Conservation (phyloP, 1,139 yeast species). For the Kodamaea plutei region DNA sequence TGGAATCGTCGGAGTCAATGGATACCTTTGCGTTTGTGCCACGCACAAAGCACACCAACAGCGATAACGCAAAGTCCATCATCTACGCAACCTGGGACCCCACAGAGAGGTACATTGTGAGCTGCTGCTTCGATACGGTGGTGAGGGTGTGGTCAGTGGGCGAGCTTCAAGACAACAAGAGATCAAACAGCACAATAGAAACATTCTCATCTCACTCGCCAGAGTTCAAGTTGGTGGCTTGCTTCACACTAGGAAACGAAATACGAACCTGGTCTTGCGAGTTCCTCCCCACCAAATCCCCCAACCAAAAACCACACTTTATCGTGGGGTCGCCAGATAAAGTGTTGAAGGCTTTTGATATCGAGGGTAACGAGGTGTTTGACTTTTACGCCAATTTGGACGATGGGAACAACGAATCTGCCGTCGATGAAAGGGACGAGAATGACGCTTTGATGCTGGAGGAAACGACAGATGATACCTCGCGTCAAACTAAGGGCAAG, state of each 20-base stretch:
- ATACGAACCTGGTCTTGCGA: constrained; percentile 62
- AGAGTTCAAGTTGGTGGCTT: constrained; percentile 23
- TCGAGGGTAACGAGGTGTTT: constrained; percentile 39
- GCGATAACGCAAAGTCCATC: constrained; percentile 29
- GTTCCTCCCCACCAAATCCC: constrained; percentile 50
- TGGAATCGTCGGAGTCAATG: constrained; percentile 29
- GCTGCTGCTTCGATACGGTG: constrained; percentile 65
- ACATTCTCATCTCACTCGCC: constrained; percentile 1
- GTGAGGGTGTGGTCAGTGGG: constrained; percentile 67
- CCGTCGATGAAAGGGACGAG: constrained; percentile 14
- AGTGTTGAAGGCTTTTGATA: constrained; percentile 58
- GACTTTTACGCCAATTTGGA: constrained; percentile 43
- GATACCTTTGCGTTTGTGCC: constrained; percentile 29
- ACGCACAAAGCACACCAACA: constrained; percentile 21
- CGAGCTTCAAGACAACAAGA: constrained; percentile 21
- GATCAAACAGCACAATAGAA: constrained; percentile 25
- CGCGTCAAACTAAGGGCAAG: not conserved
- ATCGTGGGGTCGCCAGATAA: constrained; percentile 78
- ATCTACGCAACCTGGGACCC: constrained; percentile 73
- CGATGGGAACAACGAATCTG: constrained; percentile 8
- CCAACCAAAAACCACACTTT: constrained; percentile 44
- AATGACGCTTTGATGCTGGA: constrained; percentile 6
- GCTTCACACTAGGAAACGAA: constrained; percentile 40
- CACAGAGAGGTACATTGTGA: constrained; percentile 59
- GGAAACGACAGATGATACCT: constrained; percentile 2